A percentile compares a stretch with the other conserved stretches of the same genome.
phyloP scores from a whole-genome alignment of 1,139 yeast genomes.

The Maudiozyma humilis region DNA sequence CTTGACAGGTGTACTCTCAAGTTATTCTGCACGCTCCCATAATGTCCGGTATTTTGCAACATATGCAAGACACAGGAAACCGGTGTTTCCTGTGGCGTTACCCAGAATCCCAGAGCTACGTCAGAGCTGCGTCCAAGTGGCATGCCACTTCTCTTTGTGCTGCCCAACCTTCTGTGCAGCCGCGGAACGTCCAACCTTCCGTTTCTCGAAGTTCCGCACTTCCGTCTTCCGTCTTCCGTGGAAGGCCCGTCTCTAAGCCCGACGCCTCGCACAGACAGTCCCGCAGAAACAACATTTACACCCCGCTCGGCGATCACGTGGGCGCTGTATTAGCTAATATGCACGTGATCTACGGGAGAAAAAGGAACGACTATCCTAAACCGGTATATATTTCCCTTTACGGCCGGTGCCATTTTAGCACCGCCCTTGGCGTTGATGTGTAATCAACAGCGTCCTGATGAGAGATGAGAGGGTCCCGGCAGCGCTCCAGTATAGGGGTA shows the following conservation, averaged over 20 bases:
- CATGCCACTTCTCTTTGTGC: neutral
- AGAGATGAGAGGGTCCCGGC: neutral
- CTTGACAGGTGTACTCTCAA: too few species aligned
- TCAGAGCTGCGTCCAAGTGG: too few species aligned
- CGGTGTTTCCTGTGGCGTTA: too few species aligned
- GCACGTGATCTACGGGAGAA: constrained; percentile 1
- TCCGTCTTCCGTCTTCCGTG: neutral
- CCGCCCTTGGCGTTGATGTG: neutral
- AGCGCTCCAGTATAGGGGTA: neutral
- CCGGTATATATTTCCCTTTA: neutral
- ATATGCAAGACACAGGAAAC: too few species aligned
- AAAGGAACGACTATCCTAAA: too few species aligned
- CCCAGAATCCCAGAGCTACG: too few species aligned
- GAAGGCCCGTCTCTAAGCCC: too few species aligned
- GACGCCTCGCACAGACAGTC: too few species aligned
- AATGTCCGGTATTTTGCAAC: too few species aligned
- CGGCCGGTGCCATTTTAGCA: neutral
- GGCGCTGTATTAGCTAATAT: neutral
- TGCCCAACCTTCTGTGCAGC: neutral
- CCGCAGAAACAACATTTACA: neutral
- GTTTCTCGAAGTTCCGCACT: neutral
- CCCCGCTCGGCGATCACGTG: neutral
- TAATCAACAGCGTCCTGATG: neutral
- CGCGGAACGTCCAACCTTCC: neutral
- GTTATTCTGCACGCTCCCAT: too few species aligned